These are phyloP conservation scores for Sclerotinia subarctica DNA, from an alignment of 2,329 filamentous ascomycete genomes.

Conservation along the genomic window DNA sequence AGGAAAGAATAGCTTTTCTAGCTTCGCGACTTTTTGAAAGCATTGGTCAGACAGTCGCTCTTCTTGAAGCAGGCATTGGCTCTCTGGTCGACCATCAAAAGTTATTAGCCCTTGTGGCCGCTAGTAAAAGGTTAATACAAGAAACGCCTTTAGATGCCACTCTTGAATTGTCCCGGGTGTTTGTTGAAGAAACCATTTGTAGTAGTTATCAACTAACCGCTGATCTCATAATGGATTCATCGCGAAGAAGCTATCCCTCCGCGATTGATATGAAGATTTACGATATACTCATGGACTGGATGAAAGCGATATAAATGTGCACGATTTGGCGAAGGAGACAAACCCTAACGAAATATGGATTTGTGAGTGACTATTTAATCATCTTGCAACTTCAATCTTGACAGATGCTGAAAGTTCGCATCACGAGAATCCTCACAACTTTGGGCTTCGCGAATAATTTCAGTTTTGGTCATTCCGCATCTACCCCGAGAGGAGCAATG, in stretches of 20 bases:
- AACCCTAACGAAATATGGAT: neutral
- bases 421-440: neutral
- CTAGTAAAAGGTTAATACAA: neutral
- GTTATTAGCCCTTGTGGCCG: no score
- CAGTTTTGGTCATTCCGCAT: neutral
- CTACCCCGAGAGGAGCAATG: no score
- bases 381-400: neutral
- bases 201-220: neutral
- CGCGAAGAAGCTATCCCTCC: neutral
- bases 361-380: neutral
- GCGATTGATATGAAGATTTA: neutral
- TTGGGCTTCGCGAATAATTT: neutral
- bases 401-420: neutral
- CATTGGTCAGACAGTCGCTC: neutral
- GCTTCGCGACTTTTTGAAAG: neutral
- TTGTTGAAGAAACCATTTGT: neutral
- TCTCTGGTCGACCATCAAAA: neutral
- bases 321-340: no score
- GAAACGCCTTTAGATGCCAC: neutral
- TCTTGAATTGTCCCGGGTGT: neutral
- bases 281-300: neutral
- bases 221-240: neutral
- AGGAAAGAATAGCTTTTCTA: neutral
- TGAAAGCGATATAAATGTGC: neutral
- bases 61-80: neutral